These are phyloP conservation scores for Chlorella sp. DNA, from an alignment of 139 green algal genomes.

Conservation along the genomic window DNA sequence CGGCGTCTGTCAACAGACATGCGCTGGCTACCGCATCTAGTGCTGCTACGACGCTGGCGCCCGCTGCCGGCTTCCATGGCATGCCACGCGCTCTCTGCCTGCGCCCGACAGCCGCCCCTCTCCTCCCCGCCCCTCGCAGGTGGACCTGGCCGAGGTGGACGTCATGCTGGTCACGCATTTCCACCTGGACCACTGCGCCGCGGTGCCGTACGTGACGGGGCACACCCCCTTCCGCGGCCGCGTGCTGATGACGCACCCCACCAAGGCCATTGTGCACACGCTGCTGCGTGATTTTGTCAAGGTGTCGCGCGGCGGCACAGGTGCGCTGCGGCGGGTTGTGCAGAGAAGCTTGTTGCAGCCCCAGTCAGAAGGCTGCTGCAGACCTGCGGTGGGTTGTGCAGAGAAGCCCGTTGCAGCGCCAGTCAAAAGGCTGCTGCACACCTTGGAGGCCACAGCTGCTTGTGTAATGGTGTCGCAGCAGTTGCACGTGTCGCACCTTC, in stretches of 20 bases:
- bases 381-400: slow-evolving; percentile 46
- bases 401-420: slow-evolving; percentile 2
- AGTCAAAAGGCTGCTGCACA: not conserved
- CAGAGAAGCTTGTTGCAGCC: no score
- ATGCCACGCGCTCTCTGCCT: no score
- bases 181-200: slow-evolving; percentile 97
- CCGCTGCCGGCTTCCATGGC: no score
- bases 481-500: not conserved
- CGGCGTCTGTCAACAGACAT: no score
- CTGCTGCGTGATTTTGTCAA: slow-evolving; percentile 92
- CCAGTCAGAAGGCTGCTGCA: no score
- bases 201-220: slow-evolving; percentile 90
- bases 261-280: slow-evolving; percentile 94
- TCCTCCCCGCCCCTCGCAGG: not conserved
- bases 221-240: slow-evolving; percentile 91
- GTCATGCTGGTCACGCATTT: slow-evolving; percentile 98
- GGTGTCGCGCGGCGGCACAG: slow-evolving; percentile 56
- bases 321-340: slow-evolving; percentile 69
- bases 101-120: no score
- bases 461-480: not conserved
- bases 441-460: not conserved
- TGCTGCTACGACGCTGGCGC: no score
- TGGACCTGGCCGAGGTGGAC: slow-evolving; percentile 86
- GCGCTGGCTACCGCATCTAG: not conserved
- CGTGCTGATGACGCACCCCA: slow-evolving; percentile 99